Evolutionary conservation across 2,329 filamentous ascomycete species (phyloP).

Genomic region (Colletotrichum spinosum): DNA sequence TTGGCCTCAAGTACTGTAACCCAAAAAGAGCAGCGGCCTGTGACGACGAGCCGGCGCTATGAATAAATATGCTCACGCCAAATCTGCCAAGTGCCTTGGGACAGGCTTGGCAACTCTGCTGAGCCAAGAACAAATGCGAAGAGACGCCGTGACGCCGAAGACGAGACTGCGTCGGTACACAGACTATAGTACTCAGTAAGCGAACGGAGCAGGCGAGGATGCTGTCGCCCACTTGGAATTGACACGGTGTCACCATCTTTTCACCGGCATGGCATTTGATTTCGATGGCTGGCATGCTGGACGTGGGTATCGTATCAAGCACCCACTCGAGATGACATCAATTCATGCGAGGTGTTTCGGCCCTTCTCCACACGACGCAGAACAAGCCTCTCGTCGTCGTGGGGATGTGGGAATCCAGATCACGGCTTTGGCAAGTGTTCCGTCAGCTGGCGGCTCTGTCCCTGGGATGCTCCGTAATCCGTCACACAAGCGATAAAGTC

Average conservation of each 20-base stretch:
- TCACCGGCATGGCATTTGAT: background rate
- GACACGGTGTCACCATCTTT: slow-evolving; percentile 13
- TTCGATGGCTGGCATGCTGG: background rate
- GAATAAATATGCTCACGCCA: slow-evolving; percentile 18
- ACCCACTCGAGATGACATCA: slow-evolving; percentile 9
- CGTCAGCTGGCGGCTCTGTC: background rate
- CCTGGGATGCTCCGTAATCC: background rate
- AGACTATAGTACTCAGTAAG: background rate
- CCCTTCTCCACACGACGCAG: slow-evolving; percentile 11
- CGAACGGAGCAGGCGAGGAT: background rate
- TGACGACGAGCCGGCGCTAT: background rate
- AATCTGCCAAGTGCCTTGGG: slow-evolving; percentile 25
- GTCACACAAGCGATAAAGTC: background rate
- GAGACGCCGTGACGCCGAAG: no score
- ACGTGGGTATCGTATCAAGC: slow-evolving; percentile 9
- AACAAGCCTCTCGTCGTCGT: background rate
- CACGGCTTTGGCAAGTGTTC: background rate
- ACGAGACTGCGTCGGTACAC: no score
- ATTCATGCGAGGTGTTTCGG: slow-evolving; percentile 13
- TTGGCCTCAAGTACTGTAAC: background rate
- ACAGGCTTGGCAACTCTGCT: slow-evolving; percentile 11
- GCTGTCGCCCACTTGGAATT: slow-evolving; percentile 1
- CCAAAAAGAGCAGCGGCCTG: background rate
- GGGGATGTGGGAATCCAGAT: background rate
- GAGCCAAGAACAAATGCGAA: slow-evolving; percentile 9